Evolutionary conservation across 2,329 filamentous ascomycete species (phyloP).

Genomic region (Sclerotinia trifoliorum): DNA sequence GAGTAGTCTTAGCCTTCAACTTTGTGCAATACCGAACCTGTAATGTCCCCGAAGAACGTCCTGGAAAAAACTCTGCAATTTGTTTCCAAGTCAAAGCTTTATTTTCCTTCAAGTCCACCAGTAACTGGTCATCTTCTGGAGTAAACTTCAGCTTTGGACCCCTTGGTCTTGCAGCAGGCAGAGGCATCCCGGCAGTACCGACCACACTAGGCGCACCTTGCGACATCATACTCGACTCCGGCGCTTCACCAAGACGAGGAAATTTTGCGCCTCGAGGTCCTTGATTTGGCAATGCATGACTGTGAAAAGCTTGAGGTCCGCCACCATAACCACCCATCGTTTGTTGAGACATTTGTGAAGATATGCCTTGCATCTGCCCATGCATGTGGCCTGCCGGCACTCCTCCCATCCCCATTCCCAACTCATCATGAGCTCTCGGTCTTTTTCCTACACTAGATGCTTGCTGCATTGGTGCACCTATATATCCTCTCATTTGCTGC

Average conservation of each 20-base stretch:
- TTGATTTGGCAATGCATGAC: conserved; percentile 76
- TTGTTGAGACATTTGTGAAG: conserved; percentile 57
- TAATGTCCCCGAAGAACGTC: conserved; percentile 82
- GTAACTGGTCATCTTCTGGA: conserved; percentile 81
- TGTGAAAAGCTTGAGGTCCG: conserved; percentile 55
- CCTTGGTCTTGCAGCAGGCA: conserved; percentile 74
- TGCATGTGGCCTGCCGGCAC: conserved; percentile 46
- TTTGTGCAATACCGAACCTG: conserved; percentile 96
- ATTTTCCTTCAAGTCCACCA: conserved; percentile 90
- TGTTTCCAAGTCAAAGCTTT: conserved; percentile 97
- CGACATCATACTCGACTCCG: conserved; percentile 44
- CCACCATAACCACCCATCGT: conserved; percentile 47
- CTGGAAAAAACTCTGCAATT: conserved; percentile 94
- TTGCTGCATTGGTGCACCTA: conserved; percentile 39
- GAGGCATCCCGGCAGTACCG: conserved; percentile 82
- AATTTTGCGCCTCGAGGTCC: conserved; percentile 64
- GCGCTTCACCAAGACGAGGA: conserved; percentile 56
- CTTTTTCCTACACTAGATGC: conserved; percentile 47
- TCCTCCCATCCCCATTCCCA: conserved; percentile 50
- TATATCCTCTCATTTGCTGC: conserved; percentile 51
- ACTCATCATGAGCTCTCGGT: conserved; percentile 51
- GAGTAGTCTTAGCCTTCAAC: conserved; percentile 86
- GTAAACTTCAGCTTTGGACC: conserved; percentile 94
- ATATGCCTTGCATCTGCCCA: conserved; percentile 43
- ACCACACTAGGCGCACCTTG: conserved; percentile 78